Conservation (phyloP, 2,329 filamentous ascomycete species). For the Triangularia verruculosa region DNA sequence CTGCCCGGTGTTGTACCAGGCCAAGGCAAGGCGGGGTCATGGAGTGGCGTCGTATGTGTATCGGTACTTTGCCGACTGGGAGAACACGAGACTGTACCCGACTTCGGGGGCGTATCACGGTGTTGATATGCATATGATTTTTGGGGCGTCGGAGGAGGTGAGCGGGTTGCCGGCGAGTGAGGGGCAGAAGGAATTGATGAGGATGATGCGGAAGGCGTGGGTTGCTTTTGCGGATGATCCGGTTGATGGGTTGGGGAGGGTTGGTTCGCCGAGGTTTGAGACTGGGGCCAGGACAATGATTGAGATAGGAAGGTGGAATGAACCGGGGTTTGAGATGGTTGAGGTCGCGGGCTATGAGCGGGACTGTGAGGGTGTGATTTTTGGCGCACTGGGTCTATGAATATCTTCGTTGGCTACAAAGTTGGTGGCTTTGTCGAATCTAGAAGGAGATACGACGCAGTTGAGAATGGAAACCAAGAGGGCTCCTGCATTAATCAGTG, state of each 20-base stretch:
- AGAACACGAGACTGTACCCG: slow-evolving; percentile 45
- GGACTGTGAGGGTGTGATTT: neutral
- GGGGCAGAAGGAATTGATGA: slow-evolving; percentile 34
- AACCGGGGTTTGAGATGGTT: neutral
- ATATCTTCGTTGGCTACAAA: too few relatives aligned
- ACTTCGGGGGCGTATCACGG: slow-evolving; percentile 50
- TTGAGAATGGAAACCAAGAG: too few relatives aligned
- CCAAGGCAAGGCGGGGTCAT: slow-evolving; percentile 33
- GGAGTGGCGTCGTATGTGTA: slow-evolving; percentile 43
- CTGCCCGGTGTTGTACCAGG: slow-evolving; percentile 43
- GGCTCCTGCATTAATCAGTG: too few relatives aligned
- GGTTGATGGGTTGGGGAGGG: slow-evolving; percentile 31
- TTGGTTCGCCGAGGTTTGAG: slow-evolving; percentile 39
- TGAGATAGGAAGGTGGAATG: neutral
- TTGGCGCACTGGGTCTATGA: neutral
- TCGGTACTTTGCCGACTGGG: slow-evolving; percentile 49
- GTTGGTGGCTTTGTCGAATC: too few relatives aligned
- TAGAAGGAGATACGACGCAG: too few relatives aligned
- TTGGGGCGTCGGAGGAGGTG: slow-evolving; percentile 40
- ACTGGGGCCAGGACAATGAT: slow-evolving; percentile 20
- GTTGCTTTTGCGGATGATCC: slow-evolving; percentile 40
- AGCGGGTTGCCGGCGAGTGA: slow-evolving; percentile 36
- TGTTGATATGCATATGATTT: slow-evolving; percentile 46
- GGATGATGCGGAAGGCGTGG: slow-evolving; percentile 42
- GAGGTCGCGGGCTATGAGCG: neutral